Conservation (phyloP, 352 stramenopile species). For the Phytophthora cryptogea region DNA sequence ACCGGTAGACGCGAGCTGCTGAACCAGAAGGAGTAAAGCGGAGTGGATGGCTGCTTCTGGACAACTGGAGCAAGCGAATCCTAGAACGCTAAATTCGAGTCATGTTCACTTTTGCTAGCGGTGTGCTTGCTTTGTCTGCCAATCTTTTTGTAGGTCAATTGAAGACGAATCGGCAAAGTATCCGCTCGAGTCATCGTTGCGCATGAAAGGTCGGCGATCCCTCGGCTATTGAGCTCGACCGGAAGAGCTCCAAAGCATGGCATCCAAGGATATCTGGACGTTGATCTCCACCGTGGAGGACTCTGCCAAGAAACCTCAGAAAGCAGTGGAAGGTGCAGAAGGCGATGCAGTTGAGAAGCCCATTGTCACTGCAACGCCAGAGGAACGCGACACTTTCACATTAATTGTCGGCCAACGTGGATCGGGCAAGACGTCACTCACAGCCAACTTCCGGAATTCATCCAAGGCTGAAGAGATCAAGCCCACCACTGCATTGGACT, state of each 20-base stretch:
- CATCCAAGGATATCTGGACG: conserved; percentile 74
- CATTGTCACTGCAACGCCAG: conserved; percentile 17
- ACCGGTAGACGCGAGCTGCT: conserved; percentile 5
- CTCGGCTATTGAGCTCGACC: conserved; percentile 7
- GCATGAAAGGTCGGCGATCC: conserved; percentile 36
- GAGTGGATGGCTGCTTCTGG: conserved; percentile 9
- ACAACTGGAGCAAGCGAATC: conserved; percentile 9
- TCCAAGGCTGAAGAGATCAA: conserved; percentile 86
- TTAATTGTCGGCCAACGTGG: conserved; percentile 68
- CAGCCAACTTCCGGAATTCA: conserved; percentile 66
- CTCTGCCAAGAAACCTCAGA: conserved; percentile 29
- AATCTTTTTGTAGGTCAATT: conserved; percentile 17
- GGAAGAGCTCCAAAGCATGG: conserved; percentile 21
- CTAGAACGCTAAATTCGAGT: conserved; percentile 25
- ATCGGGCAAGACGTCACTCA: conserved; percentile 86
- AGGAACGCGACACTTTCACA: conserved; percentile 77
- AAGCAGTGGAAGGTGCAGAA: conserved; percentile 27
- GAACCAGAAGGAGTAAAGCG: conserved; percentile 12
- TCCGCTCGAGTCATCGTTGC: conserved; percentile 10
- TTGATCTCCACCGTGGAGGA: conserved; percentile 60
- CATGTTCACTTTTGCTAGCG: conserved; percentile 1
- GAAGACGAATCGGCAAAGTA: conserved; percentile 11
- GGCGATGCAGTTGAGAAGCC: conserved; percentile 26
- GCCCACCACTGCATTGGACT: conserved; percentile 91
- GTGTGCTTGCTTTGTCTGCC: not conserved